phyloP scores from a whole-genome alignment of 2,329 filamentous ascomycete species.

The Xylariaceae sp. region DNA sequence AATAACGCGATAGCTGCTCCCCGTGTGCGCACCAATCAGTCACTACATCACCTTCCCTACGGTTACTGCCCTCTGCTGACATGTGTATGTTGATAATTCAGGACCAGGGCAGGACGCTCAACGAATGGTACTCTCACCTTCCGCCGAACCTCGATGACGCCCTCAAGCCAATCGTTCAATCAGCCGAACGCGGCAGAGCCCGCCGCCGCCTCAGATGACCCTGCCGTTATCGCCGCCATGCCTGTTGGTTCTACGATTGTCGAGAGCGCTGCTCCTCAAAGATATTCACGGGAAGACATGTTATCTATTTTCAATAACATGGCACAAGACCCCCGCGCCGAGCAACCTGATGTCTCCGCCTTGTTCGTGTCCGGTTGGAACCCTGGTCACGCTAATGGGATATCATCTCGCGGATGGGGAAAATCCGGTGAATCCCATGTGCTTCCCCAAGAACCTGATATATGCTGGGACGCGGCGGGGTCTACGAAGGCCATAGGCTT shows the following conservation, averaged over 20 bases:
- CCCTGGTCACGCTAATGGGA: conserved; percentile 72
- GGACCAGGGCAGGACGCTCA: conserved; percentile 63
- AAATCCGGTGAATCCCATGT: conserved; percentile 77
- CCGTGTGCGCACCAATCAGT: conserved; percentile 11
- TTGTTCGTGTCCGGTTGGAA: conserved; percentile 82
- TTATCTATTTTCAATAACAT: conserved; percentile 69
- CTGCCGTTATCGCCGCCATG: conserved; percentile 66
- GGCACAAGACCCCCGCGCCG: conserved; percentile 49
- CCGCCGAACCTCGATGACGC: conserved; percentile 66
- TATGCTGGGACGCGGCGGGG: conserved; percentile 85
- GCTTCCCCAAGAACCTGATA: conserved; percentile 78
- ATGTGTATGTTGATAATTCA: conserved; percentile 39
- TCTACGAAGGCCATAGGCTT: conserved; percentile 74
- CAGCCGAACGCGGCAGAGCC: conserved; percentile 42
- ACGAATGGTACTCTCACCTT: conserved; percentile 69
- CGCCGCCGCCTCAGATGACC: conserved; percentile 38
- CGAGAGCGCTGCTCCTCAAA: conserved; percentile 56
- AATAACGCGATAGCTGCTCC: conserved; percentile 1
- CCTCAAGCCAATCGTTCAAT: conserved; percentile 49
- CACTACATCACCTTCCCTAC: background rate
- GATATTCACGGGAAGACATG: conserved; percentile 81
- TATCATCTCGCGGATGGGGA: conserved; percentile 72
- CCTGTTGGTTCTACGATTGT: conserved; percentile 56
- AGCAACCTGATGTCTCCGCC: conserved; percentile 66
- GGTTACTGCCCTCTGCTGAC: conserved; percentile 9